A percentile compares a stretch with the other conserved stretches of the same genome.
These are phyloP conservation scores for Cercospora zeae-maydis DNA, from an alignment of 2,329 filamentous ascomycete species.

Conservation along the genomic window DNA sequence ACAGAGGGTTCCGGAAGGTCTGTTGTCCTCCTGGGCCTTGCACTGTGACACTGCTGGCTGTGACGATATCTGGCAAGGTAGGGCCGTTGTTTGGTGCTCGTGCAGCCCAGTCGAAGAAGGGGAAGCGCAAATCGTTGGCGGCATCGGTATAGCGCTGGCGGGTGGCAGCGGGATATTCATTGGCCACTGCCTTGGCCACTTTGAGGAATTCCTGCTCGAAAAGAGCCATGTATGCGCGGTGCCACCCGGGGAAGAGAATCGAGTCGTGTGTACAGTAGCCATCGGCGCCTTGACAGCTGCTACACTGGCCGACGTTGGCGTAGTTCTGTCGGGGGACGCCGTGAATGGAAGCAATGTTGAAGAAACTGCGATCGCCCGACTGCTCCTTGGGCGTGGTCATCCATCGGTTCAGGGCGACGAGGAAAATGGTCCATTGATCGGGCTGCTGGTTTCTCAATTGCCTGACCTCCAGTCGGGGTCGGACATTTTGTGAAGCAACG, in stretches of 20 bases:
- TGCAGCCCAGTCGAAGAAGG: constrained; percentile 33
- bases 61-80: constrained; percentile 24
- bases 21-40: constrained; percentile 22
- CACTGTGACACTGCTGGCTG: constrained; percentile 24
- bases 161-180: constrained; percentile 16
- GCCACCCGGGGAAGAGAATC: constrained; percentile 30
- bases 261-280: constrained; percentile 32
- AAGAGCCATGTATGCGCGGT: constrained; percentile 29
- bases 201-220: constrained; percentile 31
- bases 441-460: constrained; percentile 24
- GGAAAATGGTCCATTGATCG: constrained; percentile 29
- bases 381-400: constrained; percentile 11
- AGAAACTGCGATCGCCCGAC: constrained; percentile 18
- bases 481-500: not conserved
- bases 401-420: constrained; percentile 26
- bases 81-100: constrained; percentile 15
- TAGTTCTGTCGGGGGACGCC: constrained; percentile 28
- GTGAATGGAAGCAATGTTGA: constrained; percentile 28
- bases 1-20: constrained; percentile 30
- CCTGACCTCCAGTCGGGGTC: constrained; percentile 28
- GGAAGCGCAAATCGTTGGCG: constrained; percentile 26
- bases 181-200: constrained; percentile 21
- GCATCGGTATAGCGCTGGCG: constrained; percentile 19
- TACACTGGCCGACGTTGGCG: constrained; percentile 25
- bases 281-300: constrained; percentile 20